Evolutionary conservation across 768 basidiomycete genomes (phyloP).

Genomic region (Phlegmacium glaucopus): DNA sequence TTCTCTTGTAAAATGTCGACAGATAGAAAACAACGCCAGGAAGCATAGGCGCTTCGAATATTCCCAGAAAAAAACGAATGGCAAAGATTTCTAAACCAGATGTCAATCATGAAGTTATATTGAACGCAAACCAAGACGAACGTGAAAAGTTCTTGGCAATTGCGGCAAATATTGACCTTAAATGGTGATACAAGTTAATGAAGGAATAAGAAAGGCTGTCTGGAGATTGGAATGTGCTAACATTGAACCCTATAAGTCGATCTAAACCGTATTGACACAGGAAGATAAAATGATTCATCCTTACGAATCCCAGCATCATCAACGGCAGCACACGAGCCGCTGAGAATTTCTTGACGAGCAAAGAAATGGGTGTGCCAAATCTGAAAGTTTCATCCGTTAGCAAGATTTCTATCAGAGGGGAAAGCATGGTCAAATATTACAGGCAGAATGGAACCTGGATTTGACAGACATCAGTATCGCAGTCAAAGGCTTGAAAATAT

Average conservation of each 20-base stretch:
- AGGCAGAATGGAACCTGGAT: conserved; percentile 42
- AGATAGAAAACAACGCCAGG: conserved; percentile 50
- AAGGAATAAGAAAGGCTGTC: neutral
- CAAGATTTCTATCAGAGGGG: neutral
- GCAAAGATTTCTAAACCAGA: conserved; percentile 38
- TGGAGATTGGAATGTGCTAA: conserved; percentile 13
- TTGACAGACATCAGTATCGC: neutral
- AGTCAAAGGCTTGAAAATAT: neutral
- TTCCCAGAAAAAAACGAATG: conserved; percentile 47
- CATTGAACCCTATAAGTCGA: conserved; percentile 35
- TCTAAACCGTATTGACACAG: neutral
- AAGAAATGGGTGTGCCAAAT: conserved; percentile 46
- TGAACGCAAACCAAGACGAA: conserved; percentile 9
- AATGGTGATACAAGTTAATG: neutral
- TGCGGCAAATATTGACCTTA: conserved; percentile 42
- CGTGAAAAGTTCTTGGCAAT: conserved; percentile 45
- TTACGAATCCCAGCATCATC: conserved; percentile 50
- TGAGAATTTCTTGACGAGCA: conserved; percentile 46
- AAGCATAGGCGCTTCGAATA: conserved; percentile 48
- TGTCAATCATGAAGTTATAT: neutral
- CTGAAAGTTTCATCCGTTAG: conserved; percentile 16
- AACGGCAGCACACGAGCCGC: conserved; percentile 44
- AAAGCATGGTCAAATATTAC: conserved; percentile 17
- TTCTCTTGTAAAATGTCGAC: conserved; percentile 48
- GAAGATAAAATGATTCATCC: conserved; percentile 9